A percentile compares a stretch with the other conserved stretches of the same genome.
phyloP scores from a whole-genome alignment of 305 asterid species.

The Solanum hybrid region DNA sequence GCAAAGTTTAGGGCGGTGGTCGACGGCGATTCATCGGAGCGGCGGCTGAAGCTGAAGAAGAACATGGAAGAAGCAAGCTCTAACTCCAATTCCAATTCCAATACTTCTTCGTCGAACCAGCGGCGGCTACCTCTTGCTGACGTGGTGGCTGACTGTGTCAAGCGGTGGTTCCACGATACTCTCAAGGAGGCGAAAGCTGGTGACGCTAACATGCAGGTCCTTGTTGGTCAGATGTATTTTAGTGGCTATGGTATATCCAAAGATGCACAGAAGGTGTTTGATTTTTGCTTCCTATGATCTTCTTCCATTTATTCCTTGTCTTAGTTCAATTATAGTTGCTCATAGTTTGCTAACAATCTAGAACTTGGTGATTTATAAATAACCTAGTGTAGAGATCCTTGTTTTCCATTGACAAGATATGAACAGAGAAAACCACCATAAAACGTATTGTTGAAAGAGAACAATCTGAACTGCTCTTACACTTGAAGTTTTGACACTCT shows the following conservation, averaged over 20 bases:
- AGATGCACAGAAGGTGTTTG: conserved; percentile 59
- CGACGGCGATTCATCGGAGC: conserved; percentile 17
- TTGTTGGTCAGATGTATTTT: conserved; percentile 89
- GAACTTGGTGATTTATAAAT: neutral
- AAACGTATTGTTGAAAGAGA: neutral
- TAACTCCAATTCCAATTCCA: neutral
- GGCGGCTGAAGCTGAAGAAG: conserved; percentile 13
- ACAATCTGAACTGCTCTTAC: neutral
- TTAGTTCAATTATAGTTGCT: neutral
- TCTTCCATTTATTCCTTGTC: neutral
- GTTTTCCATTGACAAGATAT: neutral
- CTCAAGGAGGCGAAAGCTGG: conserved; percentile 85
- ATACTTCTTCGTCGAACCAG: conserved; percentile 15
- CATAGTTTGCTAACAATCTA: neutral
- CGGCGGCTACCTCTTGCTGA: conserved; percentile 53
- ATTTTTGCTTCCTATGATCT: neutral
- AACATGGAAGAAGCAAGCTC: conserved; percentile 51
- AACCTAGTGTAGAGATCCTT: neutral
- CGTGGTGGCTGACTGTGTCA: conserved; percentile 79
- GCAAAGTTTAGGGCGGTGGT: conserved; percentile 8
- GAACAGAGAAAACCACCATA: neutral
- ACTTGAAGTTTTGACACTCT: neutral
- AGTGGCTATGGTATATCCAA: conserved; percentile 67
- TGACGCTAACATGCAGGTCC: conserved; percentile 74
- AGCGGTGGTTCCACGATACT: conserved; percentile 79